Evolutionary conservation across 352 stramenopile genomes (phyloP).

Genomic region (Globisporangium lucens): DNA sequence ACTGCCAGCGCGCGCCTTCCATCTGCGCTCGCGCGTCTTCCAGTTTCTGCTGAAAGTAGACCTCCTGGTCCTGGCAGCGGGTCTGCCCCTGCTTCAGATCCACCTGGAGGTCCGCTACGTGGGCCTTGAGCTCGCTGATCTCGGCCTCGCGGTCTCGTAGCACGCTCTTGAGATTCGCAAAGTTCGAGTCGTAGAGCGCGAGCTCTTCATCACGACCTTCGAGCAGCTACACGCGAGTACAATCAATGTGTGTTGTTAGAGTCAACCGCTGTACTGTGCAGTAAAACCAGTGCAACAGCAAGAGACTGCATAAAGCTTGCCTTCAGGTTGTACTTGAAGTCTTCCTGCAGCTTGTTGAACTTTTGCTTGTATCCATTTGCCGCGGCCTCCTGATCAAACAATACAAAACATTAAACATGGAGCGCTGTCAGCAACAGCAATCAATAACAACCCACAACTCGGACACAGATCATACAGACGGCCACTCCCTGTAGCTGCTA

Average conservation of each 20-base stretch:
- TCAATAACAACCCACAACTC: background rate
- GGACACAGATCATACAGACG: background rate
- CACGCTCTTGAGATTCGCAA: slow-evolving; percentile 70
- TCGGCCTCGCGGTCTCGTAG: slow-evolving; percentile 73
- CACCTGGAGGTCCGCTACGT: slow-evolving; percentile 46
- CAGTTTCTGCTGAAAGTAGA: slow-evolving; percentile 64
- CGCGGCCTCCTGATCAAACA: slow-evolving; percentile 30
- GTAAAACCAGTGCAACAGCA: background rate
- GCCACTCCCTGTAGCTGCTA: background rate
- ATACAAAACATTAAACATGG: background rate
- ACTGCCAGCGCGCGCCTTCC: slow-evolving; percentile 68
- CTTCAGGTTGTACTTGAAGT: slow-evolving; percentile 94
- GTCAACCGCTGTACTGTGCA: background rate
- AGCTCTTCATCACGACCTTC: slow-evolving; percentile 90
- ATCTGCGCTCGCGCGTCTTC: slow-evolving; percentile 71
- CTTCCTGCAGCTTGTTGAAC: slow-evolving; percentile 86
- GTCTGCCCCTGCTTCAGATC: slow-evolving; percentile 52
- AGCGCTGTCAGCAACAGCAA: background rate
- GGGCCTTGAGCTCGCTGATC: slow-evolving; percentile 59
- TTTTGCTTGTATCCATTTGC: slow-evolving; percentile 59
- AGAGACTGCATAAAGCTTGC: background rate
- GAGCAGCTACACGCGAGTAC: slow-evolving; percentile 38
- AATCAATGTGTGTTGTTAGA: background rate
- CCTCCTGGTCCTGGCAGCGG: slow-evolving; percentile 42
- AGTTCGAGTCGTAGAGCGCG: slow-evolving; percentile 82